Evolutionary conservation across 1,139 yeast species (phyloP).

Genomic region (Tardiomyces digboiensis): DNA sequence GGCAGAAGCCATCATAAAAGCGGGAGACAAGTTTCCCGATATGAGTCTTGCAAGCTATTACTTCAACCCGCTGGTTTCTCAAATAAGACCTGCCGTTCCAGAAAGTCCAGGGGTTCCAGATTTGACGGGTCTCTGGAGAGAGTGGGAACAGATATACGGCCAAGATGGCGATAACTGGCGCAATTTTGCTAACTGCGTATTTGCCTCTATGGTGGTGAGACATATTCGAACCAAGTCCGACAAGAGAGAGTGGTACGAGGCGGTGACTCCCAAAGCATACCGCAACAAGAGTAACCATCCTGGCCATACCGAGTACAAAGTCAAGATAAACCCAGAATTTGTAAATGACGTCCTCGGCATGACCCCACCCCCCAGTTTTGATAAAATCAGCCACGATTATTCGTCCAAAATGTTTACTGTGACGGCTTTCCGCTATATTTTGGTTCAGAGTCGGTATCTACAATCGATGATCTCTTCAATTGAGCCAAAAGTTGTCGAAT

Average conservation of each 20-base stretch:
- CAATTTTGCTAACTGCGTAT: not conserved
- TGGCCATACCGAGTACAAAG: not conserved
- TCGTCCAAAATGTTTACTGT: not conserved
- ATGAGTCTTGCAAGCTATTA: slow-evolving; percentile 5
- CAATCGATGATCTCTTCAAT: not conserved
- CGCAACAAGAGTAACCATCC: not conserved
- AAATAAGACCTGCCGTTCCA: not conserved
- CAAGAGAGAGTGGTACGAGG: slow-evolving; percentile 1
- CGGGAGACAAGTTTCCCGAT: slow-evolving; percentile 15
- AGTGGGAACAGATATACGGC: not conserved
- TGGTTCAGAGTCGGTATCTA: not conserved
- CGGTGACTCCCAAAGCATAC: not conserved
- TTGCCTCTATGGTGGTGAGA: not conserved
- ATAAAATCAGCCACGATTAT: not conserved
- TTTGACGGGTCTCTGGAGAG: slow-evolving; percentile 1
- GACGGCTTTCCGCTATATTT: not conserved
- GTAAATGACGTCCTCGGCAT: not conserved
- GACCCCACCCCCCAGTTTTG: not conserved
- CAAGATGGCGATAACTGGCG: not conserved
- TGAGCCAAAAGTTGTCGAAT: not conserved
- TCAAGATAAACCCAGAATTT: not conserved
- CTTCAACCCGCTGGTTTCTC: not conserved
- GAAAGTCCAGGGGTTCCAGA: not conserved
- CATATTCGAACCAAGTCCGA: not conserved
- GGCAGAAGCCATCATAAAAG: slow-evolving; percentile 6